phyloP scores from a whole-genome alignment of 2,329 filamentous ascomycete genomes.

The Moelleriella libera region DNA sequence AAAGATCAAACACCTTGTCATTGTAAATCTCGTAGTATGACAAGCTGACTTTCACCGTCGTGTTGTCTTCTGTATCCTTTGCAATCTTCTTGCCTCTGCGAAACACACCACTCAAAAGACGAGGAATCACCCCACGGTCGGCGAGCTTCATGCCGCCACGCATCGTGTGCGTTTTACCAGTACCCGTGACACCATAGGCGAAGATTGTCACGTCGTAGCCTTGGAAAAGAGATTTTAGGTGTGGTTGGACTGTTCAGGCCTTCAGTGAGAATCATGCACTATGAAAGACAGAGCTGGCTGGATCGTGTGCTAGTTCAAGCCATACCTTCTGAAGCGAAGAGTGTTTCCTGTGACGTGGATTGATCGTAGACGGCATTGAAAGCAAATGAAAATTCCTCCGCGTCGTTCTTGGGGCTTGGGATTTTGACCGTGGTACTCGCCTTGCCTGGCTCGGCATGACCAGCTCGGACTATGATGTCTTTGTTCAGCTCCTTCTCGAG shows the following conservation, averaged over 20 bases:
- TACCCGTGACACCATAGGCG: constrained; percentile 85
- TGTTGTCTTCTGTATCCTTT: constrained; percentile 61
- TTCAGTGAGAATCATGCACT: no score
- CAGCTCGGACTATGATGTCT: constrained; percentile 69
- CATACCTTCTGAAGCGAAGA: constrained; percentile 82
- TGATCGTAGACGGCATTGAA: constrained; percentile 90
- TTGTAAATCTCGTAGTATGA: constrained; percentile 98
- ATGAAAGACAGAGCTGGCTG: no score
- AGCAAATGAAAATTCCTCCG: constrained; percentile 83
- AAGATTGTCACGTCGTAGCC: constrained; percentile 83
- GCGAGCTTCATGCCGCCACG: constrained; percentile 75
- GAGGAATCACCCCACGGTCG: constrained; percentile 77
- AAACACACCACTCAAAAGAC: constrained; percentile 74
- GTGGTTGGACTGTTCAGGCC: constrained; percentile 55
- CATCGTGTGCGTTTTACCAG: constrained; percentile 94
- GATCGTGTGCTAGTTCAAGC: neutral
- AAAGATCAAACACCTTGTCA: constrained; percentile 84
- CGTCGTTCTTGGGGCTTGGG: constrained; percentile 84
- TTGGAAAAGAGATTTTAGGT: constrained; percentile 82
- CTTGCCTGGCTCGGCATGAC: constrained; percentile 45
- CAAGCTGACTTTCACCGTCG: constrained; percentile 58
- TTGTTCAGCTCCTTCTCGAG: constrained; percentile 74
- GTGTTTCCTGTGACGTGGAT: constrained; percentile 63
- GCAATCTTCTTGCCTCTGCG: constrained; percentile 71
- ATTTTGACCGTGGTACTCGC: constrained; percentile 65